Base-by-base conservation (phyloP, 169 alveolate species). In the Miamiensis avidus region DNA sequence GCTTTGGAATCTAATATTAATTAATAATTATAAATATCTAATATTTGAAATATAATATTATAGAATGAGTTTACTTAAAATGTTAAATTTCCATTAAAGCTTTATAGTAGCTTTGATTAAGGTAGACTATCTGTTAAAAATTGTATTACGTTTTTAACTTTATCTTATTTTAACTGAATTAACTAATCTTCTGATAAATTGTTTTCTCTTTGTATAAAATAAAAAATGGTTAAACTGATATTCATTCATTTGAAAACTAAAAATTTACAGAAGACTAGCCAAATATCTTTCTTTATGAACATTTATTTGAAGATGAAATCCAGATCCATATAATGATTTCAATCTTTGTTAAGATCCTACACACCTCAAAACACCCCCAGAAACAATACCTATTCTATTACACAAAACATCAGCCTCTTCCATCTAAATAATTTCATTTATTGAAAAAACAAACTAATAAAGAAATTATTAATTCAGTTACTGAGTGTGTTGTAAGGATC, bases 371-470 rank as follows among this genome's bases (percentile, higher is more conserved):
- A 89, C 84, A 65, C 98, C 98, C 31, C 93, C 88, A 74, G 91
- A 88, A 32, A 95, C 89, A 31, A 97, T 97, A 34, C 98, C 99
- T 33, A 97, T 93, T 84, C 99, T 90, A 69, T 94, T 93, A 76
- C 98, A 95, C 26, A 97, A 93, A 0, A 97, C 98, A 92, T 97
- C 99, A 34, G 98, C 98, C 88, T 97, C 99, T 91, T 97, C 98
- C 99, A 97, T 97, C 84, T 79, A 78, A 33, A 26, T 78, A 0
- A 34, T 26, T 65, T 29, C 29, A 25, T 49, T 0, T 0, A 32
- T n/a, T 16, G 0, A 49, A 15, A n/a, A 49, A n/a, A n/a, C 0
- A 0, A 26, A 0, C 0, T 64, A n/a, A 27, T 30, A 25, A 25
- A 11, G 29, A n/a, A 29, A 1, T 65, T 4, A 29, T 29, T 28